Evolutionary conservation across 139 green algal species (phyloP), one percentile per base, ranked within the genome.

Genomic region (Chara braunii): DNA sequence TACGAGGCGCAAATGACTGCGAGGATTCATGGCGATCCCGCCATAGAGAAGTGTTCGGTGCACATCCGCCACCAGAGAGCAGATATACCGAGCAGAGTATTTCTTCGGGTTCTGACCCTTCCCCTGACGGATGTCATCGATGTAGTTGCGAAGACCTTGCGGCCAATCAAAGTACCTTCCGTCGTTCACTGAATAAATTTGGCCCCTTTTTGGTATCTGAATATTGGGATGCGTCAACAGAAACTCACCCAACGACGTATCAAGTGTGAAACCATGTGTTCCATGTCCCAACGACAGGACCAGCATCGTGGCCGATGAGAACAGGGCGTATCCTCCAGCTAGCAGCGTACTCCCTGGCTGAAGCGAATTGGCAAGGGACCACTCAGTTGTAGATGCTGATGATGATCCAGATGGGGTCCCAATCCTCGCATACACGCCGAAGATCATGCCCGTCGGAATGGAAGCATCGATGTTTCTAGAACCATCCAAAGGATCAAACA

Each of bases 221-320:
- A 97, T 81, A 73, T 85, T 53, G 45, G 81, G 76, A 81, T 95
- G 85, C 29, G 84, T 89, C 6, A 95, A 75, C 59, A 95, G 80
- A 78, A 94, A 97, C 81, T 95, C 87, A 57, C 87, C 89, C 6
- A 94, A 74, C 18, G 85, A 59, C 30, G 80, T 81, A 74, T 96
- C 88, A 28, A 95, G 81, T 2, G 90, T 96, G 86, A 96, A 96
- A 7, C 58, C 63, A 34, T 74, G 54, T 5, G 29, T 23, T 22
- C 35, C 37, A n/a, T 36, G 51, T 26, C 45, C 34, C 44, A 76
- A 29, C 44, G 44, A 56, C 12, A 80, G 26, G n/a, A 79, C 77
- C 23, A 83, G 40, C 62, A 86, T 82, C 18, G 64, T 79, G 5
- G 81, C 78, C 3, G 67, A 80, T 12, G 75, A 83, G 78, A 86